These are phyloP conservation scores for Phlegmacium glaucopus DNA, from an alignment of 768 basidiomycete genomes.

Conservation along the genomic window DNA sequence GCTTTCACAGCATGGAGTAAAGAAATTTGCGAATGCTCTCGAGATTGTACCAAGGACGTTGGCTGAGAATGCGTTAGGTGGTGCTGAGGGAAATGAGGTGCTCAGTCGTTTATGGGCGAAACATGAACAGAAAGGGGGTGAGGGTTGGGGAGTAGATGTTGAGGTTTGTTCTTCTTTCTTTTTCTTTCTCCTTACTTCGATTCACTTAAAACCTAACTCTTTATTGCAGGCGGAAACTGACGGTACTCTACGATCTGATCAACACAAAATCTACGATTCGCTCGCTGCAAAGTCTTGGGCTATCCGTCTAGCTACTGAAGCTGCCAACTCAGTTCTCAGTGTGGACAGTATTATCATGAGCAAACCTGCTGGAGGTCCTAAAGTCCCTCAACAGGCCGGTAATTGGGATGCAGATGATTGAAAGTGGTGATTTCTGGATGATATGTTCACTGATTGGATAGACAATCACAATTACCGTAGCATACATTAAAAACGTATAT, in stretches of 20 bases:
- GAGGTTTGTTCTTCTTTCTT: slow-evolving; percentile 50
- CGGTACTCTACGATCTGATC: slow-evolving; percentile 64
- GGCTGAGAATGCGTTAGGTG: slow-evolving; percentile 92
- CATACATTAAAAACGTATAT: no score
- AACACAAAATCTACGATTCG: slow-evolving; percentile 79
- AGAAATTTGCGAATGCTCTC: slow-evolving; percentile 82
- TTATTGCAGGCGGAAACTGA: slow-evolving; percentile 66
- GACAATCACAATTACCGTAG: no score
- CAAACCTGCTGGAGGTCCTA: slow-evolving; percentile 88
- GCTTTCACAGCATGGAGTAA: slow-evolving; percentile 89
- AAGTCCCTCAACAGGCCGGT: slow-evolving; percentile 81
- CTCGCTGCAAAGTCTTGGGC: slow-evolving; percentile 90
- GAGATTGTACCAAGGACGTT: slow-evolving; percentile 92
- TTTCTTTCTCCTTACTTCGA: no score
- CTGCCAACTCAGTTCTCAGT: slow-evolving; percentile 84
- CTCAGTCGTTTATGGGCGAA: slow-evolving; percentile 87
- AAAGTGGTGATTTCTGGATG: slow-evolving; percentile 1
- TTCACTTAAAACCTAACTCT: neutral
- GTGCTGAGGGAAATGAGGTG: slow-evolving; percentile 90
- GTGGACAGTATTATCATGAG: slow-evolving; percentile 99
- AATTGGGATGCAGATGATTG: slow-evolving; percentile 84
- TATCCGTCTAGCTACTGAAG: slow-evolving; percentile 85
- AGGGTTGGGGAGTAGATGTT: slow-evolving; percentile 82
- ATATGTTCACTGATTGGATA: neutral
- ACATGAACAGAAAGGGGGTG: slow-evolving; percentile 74